These are phyloP conservation scores for Peronospora destructor DNA, from an alignment of 352 stramenopile species.

Conservation along the genomic window DNA sequence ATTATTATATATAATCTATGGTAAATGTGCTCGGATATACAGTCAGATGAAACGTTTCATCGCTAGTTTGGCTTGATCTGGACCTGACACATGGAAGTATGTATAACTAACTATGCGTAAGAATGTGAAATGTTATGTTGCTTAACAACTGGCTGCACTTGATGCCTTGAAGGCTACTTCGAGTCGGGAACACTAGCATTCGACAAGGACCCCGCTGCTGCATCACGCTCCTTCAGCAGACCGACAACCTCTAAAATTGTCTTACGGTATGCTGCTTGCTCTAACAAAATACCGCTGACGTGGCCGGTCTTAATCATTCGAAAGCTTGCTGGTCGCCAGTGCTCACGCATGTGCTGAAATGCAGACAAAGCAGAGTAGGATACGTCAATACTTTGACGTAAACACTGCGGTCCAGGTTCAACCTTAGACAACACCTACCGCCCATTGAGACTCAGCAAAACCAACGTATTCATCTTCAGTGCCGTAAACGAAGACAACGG, in stretches of 20 bases:
- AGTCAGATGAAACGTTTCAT: too few species aligned
- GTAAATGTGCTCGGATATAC: too few species aligned
- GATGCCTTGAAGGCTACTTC: not conserved
- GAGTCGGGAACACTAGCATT: constrained; percentile 4
- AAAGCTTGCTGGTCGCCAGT: constrained; percentile 54
- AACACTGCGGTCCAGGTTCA: not conserved
- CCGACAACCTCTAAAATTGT: constrained; percentile 63
- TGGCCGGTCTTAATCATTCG: constrained; percentile 63
- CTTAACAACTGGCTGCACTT: not conserved
- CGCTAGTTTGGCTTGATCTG: too few species aligned
- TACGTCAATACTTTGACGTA: not conserved
- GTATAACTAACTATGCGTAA: too few species aligned
- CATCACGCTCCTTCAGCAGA: constrained; percentile 22
- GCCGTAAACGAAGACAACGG: constrained; percentile 66
- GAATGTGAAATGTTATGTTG: constrained; percentile 4
- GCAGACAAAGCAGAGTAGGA: not conserved
- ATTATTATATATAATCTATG: too few species aligned
- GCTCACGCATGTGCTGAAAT: constrained; percentile 40
- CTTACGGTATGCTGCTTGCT: constrained; percentile 56
- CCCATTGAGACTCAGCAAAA: constrained; percentile 50
- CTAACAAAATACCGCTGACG: constrained; percentile 72
- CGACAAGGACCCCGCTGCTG: constrained; percentile 11
- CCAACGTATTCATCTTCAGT: constrained; percentile 79
- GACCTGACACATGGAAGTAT: too few species aligned
- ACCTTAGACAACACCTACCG: constrained; percentile 18